Conservation (phyloP, 148 eudicot species). For the Beta vulgaris region DNA sequence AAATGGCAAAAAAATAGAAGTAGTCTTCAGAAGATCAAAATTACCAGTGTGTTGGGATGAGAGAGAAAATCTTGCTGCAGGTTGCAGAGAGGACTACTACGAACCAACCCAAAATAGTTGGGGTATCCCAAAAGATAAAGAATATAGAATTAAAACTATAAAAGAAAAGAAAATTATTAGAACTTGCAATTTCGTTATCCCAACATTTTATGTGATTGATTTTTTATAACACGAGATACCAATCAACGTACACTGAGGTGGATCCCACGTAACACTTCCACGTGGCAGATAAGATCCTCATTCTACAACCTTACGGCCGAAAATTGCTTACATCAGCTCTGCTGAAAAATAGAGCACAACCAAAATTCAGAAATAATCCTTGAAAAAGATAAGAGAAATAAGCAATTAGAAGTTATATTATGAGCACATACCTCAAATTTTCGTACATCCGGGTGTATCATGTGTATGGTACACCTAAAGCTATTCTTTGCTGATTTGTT, state of each 20-base stretch:
- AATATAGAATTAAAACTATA: neutral
- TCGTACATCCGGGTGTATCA: too few species aligned
- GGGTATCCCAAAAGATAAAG: neutral
- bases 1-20: neutral
- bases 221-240: conserved; percentile 41
- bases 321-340: conserved; percentile 21
- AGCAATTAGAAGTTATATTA: too few species aligned
- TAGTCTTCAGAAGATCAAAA: neutral
- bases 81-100: neutral
- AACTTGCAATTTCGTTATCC: neutral
- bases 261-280: conserved; percentile 26
- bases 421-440: too few species aligned
- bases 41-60: neutral
- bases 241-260: conserved; percentile 8
- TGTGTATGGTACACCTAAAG: too few species aligned
- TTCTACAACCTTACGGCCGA: conserved; percentile 21
- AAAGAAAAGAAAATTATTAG: neutral
- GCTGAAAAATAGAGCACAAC: neutral
- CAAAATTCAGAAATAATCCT: neutral
- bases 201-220: conserved; percentile 3
- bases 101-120: neutral
- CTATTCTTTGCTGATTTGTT: too few species aligned
- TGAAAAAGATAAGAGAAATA: too few species aligned
- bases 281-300: conserved; percentile 58
- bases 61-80: neutral